Percentiles rank a stretch among this genome's conserved stretches.
These are phyloP conservation scores for Trametes elegans DNA, from an alignment of 768 basidiomycete species.

Conservation along the genomic window DNA sequence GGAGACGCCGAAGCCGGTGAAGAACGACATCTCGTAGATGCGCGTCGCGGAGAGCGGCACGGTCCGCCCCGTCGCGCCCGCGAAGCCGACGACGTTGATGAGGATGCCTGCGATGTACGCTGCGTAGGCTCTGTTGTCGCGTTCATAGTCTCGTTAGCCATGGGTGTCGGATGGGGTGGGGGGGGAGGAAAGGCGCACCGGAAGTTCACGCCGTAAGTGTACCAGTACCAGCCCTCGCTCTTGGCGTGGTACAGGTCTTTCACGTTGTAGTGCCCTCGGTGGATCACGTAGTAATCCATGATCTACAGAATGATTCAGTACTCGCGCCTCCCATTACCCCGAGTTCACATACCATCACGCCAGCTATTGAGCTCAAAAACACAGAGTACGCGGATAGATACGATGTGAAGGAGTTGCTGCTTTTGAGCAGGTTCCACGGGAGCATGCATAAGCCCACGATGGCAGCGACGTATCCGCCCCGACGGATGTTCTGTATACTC, in stretches of 20 bases:
- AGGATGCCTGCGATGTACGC: constrained; percentile 74
- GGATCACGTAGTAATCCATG: constrained; percentile 75
- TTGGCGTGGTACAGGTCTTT: constrained; percentile 62
- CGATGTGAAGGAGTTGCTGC: constrained; percentile 72
- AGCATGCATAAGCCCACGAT: constrained; percentile 73
- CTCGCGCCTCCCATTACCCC: neutral
- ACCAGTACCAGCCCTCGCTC: constrained; percentile 69
- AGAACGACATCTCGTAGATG: constrained; percentile 77
- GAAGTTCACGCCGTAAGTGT: constrained; percentile 72
- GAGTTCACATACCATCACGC: constrained; percentile 61
- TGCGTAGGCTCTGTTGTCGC: constrained; percentile 48
- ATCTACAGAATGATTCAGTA: constrained; percentile 40
- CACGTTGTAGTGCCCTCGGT: constrained; percentile 68
- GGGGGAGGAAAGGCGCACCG: constrained; percentile 37
- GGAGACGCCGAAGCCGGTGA: constrained; percentile 78
- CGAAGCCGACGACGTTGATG: constrained; percentile 82
- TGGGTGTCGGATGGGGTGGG: neutral
- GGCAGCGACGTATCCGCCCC: constrained; percentile 83
- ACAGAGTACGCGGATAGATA: constrained; percentile 83
- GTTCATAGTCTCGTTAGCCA: neutral
- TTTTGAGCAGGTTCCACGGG: constrained; percentile 75
- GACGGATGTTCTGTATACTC: constrained; percentile 65
- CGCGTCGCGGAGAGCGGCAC: constrained; percentile 71
- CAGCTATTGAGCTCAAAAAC: constrained; percentile 77
- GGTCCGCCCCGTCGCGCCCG: constrained; percentile 61